phyloP scores from a whole-genome alignment of 768 basidiomycete genomes.

The Phylloporus arenicola region DNA sequence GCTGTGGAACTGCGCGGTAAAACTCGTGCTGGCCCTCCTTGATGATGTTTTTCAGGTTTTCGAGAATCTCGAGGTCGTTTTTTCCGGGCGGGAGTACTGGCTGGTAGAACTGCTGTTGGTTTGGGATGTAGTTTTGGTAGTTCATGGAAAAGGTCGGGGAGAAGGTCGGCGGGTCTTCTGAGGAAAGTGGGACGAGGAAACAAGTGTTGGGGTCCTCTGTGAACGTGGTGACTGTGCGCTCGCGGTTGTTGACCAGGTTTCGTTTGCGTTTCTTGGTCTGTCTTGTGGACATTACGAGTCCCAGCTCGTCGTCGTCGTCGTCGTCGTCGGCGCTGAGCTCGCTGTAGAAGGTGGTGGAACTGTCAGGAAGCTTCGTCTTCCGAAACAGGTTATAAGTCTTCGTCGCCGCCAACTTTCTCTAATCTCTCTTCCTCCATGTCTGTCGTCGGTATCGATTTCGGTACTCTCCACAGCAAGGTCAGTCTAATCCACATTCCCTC shows the following conservation, averaged over 20 bases:
- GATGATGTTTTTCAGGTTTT: slow-evolving; percentile 70
- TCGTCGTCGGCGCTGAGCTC: neutral
- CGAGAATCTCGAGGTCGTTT: slow-evolving; percentile 67
- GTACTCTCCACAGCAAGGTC: slow-evolving; percentile 85
- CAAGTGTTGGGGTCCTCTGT: slow-evolving; percentile 53
- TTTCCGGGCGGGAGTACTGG: slow-evolving; percentile 46
- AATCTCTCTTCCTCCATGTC: slow-evolving; percentile 48
- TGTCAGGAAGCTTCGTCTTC: slow-evolving; percentile 18
- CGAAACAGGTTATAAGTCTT: slow-evolving; percentile 14
- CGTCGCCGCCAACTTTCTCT: neutral
- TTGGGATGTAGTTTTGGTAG: slow-evolving; percentile 27
- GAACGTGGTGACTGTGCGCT: slow-evolving; percentile 65
- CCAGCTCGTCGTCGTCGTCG: neutral
- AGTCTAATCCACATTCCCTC: neutral
- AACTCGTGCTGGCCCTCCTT: slow-evolving; percentile 68
- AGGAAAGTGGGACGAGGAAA: slow-evolving; percentile 46
- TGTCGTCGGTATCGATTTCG: slow-evolving; percentile 94
- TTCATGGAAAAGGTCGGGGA: slow-evolving; percentile 20
- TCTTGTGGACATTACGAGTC: slow-evolving; percentile 45
- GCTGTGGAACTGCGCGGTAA: slow-evolving; percentile 62
- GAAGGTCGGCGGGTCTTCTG: slow-evolving; percentile 44
- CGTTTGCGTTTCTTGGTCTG: slow-evolving; percentile 64
- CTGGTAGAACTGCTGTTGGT: slow-evolving; percentile 24
- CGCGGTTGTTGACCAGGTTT: slow-evolving; percentile 38
- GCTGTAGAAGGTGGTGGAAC: slow-evolving; percentile 25